Evolutionary conservation across 2,329 filamentous ascomycete genomes (phyloP), one percentile per base, ranked within the genome.

Genomic region (Bipolaris victoriae): DNA sequence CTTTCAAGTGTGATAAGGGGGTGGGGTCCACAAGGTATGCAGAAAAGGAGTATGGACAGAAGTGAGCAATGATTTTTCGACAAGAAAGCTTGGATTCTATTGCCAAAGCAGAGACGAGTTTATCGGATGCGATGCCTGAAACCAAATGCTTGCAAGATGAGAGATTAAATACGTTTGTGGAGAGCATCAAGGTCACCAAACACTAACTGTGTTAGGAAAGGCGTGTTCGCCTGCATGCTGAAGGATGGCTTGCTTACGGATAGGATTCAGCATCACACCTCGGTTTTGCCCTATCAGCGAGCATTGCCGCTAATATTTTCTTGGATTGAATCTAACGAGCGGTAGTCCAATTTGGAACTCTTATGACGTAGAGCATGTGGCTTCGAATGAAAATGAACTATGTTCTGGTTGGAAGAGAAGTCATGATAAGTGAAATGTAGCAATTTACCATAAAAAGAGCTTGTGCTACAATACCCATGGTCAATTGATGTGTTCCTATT

Each of bases 41-140:
- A 41, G 58, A 49, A 58, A 58, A 62, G 57, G 63, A 50, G 15
- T 26, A 39, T 49, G n/a, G 7, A 11, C 51, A 45, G 44, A 22
- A 18, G 11, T 31, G 26, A 13, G 33, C 16, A 13, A 5, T 24
- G 10, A 7, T n/a, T 44, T 48, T 16, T 18, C 5, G 7, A 35
- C 3, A 13, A 40, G 7, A 3, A 43, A 43, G 11, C 20, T 43
- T 5, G 9, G 5, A n/a, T 13, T n/a, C 15, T 4, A 13, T 24
- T 43, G 40, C 7, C 20, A 13, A 7, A 26, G 5, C 13, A 26
- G 13, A n/a, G 22, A 13, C 10, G 40, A 26, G 15, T 3, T 26
- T 43, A 16, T 6, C 20, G 2, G 11, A 43, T 4, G 20, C 10
- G 9, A 22, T n/a, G 15, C 3, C 15, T 3, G 11, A 22, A 13